phyloP scores from a whole-genome alignment of 495 filamentous ascomycete genomes.

The Neurospora africana region DNA sequence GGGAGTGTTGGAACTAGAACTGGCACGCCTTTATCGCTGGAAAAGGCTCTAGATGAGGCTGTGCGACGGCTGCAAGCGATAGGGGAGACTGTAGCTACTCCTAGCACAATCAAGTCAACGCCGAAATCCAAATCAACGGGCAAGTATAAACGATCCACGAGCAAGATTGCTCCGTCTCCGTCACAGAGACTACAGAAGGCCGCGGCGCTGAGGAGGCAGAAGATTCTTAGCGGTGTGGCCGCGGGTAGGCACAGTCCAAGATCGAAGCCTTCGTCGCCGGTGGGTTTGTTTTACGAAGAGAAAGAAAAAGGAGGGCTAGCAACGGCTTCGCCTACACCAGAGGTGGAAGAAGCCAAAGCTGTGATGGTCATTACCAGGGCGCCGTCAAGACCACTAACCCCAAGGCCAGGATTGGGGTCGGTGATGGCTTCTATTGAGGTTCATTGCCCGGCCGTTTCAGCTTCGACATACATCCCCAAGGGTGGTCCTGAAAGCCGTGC shows the following conservation, averaged over 20 bases:
- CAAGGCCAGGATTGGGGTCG: neutral
- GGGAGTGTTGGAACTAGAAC: neutral
- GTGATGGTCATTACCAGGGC: neutral
- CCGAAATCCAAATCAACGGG: neutral
- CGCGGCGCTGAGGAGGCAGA: slow-evolving; percentile 8
- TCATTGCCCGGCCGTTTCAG: neutral
- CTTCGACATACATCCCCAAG: neutral
- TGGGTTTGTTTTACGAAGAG: neutral
- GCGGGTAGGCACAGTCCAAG: neutral
- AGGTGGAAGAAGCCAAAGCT: neutral
- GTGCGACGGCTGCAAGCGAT: slow-evolving; percentile 24
- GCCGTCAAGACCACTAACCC: neutral
- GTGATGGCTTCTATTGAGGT: neutral
- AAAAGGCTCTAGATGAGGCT: slow-evolving; percentile 28
- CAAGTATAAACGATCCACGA: neutral
- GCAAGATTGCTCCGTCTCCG: slow-evolving; percentile 5
- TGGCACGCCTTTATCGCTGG: slow-evolving; percentile 23
- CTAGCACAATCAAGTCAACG: neutral
- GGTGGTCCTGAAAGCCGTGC: neutral
- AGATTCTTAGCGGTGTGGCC: neutral
- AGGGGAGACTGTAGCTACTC: slow-evolving; percentile 6
- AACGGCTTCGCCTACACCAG: neutral
- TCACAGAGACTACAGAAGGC: slow-evolving; percentile 10
- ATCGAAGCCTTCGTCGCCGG: neutral
- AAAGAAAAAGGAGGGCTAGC: neutral